Percentiles rank a stretch among this genome's conserved stretches.
Evolutionary conservation across 768 basidiomycete genomes (phyloP).

Genomic region (Pluteus cervinus): DNA sequence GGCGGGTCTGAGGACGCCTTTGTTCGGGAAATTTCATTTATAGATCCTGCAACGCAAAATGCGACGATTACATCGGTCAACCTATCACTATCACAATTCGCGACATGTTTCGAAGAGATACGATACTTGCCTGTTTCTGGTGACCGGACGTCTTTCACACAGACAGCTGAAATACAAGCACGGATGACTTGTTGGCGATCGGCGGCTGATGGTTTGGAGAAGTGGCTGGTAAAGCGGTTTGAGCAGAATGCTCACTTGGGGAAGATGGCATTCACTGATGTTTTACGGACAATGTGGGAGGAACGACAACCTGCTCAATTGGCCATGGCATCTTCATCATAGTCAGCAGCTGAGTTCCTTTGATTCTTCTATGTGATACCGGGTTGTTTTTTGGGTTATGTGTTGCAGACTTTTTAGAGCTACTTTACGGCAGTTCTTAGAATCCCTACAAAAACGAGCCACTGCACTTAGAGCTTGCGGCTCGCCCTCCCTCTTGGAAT

Average conservation of each 20-base stretch:
- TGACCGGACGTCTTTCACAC: slow-evolving; percentile 66
- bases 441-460: no score
- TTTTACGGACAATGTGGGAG: slow-evolving; percentile 75
- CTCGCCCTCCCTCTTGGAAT: no score
- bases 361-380: no score
- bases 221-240: slow-evolving; percentile 83
- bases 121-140: slow-evolving; percentile 69
- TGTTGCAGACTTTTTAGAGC: no score
- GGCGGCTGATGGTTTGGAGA: slow-evolving; percentile 78
- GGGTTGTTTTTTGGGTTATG: no score
- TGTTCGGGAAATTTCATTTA: slow-evolving; percentile 90
- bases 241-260: slow-evolving; percentile 89
- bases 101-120: slow-evolving; percentile 88
- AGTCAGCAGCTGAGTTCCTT: no score
- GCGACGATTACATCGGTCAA: slow-evolving; percentile 90
- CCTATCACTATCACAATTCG: slow-evolving; percentile 91
- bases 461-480: no score
- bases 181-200: slow-evolving; percentile 76
- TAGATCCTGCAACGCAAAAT: slow-evolving; percentile 76
- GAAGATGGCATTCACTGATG: slow-evolving; percentile 86
- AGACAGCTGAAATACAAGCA: slow-evolving; percentile 90
- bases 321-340: no score
- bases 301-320: slow-evolving; percentile 62
- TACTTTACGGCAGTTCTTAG: no score
- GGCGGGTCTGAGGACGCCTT: slow-evolving; percentile 93